Percentiles rank a stretch among this genome's conserved stretches.
Conservation (phyloP, 768 basidiomycete genomes). For the Peribolospora baueri region DNA sequence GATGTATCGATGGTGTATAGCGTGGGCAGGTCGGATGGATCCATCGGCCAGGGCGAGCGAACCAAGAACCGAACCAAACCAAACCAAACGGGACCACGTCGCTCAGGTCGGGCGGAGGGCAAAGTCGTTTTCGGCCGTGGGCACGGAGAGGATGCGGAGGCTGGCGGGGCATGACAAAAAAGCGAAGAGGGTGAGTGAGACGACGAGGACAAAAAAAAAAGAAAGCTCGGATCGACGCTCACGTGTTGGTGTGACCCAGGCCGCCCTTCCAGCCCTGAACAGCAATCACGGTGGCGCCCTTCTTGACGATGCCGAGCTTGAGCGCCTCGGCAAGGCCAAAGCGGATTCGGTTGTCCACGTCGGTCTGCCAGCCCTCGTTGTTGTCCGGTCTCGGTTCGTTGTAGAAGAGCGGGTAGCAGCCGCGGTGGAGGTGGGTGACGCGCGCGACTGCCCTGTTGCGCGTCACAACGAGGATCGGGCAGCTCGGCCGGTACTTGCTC, state of each 20-base stretch:
- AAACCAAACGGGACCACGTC: too few species aligned
- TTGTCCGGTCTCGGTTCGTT: slow-evolving; percentile 73
- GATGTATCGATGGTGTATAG: too few species aligned
- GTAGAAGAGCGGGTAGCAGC: slow-evolving; percentile 94
- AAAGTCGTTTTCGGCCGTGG: too few species aligned
- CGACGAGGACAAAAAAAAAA: too few species aligned
- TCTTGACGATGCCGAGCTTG: slow-evolving; percentile 57
- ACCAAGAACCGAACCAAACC: too few species aligned
- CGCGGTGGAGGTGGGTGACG: slow-evolving; percentile 88
- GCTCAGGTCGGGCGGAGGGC: too few species aligned
- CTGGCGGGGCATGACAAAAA: too few species aligned
- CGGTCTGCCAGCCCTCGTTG: slow-evolving; percentile 84
- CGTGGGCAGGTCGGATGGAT: too few species aligned
- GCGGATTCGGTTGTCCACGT: slow-evolving; percentile 29
- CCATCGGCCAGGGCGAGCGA: too few species aligned
- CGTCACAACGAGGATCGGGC: slow-evolving; percentile 92
- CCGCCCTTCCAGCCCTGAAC: slow-evolving; percentile 99
- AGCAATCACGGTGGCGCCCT: slow-evolving; percentile 71
- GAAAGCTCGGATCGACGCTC: background rate
- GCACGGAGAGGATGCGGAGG: too few species aligned
- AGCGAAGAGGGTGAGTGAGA: too few species aligned
- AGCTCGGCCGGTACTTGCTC: slow-evolving; percentile 81
- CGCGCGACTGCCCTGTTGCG: slow-evolving; percentile 86
- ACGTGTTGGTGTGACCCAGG: slow-evolving; percentile 77
- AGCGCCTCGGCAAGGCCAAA: slow-evolving; percentile 69